phyloP scores from a whole-genome alignment of 2,329 filamentous ascomycete species.

The Fusarium burgessii region DNA sequence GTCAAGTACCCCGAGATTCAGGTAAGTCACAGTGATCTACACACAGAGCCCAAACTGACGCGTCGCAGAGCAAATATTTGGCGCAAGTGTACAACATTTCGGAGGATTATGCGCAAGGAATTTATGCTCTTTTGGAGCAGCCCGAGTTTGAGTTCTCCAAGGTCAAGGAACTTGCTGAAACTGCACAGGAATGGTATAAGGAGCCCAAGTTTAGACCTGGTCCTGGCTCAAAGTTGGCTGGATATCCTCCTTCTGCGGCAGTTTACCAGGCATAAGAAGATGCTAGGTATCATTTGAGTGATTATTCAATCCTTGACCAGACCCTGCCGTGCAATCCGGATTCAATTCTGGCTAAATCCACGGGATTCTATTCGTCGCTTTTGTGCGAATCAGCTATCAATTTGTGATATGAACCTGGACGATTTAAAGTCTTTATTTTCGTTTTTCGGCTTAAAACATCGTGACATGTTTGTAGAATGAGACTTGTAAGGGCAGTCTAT shows the following conservation, averaged over 20 bases:
- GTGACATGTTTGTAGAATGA: not conserved
- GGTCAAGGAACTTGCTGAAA: constrained; percentile 7
- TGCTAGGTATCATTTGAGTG: rapidly evolving
- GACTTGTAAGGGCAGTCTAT: not conserved
- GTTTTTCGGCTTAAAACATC: not conserved
- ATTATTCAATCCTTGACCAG: not conserved
- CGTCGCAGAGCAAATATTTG: constrained; percentile 11
- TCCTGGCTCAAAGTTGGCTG: not conserved
- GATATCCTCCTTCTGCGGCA: not conserved
- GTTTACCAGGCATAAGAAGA: not conserved
- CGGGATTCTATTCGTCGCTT: not conserved
- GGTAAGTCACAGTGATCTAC: not conserved
- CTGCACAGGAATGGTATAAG: constrained; percentile 10
- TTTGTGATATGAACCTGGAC: too few relatives aligned
- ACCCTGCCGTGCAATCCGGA: not conserved
- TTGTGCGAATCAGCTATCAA: not conserved
- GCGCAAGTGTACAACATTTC: constrained; percentile 4
- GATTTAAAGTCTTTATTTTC: rapidly evolving
- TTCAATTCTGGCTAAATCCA: rapidly evolving
- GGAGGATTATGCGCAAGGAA: constrained; percentile 1
- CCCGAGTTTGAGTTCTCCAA: not conserved
- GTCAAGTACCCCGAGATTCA: constrained; percentile 5
- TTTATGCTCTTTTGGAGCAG: not conserved
- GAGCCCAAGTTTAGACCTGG: constrained; percentile 7
- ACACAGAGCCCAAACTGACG: not conserved